phyloP scores from a whole-genome alignment of 2,329 filamentous ascomycete species.

The Botrytis pseudocinerea region DNA sequence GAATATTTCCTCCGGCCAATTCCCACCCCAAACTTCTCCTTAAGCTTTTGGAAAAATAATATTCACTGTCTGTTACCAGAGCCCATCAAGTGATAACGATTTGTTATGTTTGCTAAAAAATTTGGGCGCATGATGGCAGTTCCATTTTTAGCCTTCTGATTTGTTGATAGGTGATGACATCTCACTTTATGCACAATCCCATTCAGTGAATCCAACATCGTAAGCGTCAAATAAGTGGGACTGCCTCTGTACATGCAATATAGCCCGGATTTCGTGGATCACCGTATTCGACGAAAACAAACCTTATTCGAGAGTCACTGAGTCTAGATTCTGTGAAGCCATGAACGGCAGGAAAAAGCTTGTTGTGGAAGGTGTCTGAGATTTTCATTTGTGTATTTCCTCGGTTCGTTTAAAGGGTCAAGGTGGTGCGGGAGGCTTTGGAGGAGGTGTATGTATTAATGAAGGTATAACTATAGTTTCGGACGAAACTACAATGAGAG shows the following conservation, averaged over 20 bases:
- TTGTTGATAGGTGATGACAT: not conserved
- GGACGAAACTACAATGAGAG: slow-evolving; percentile 33
- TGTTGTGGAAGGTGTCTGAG: not conserved
- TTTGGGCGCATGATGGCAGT: not conserved
- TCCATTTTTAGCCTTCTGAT: not conserved
- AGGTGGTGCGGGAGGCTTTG: not conserved
- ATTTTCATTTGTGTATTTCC: not conserved
- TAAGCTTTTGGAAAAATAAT: not conserved
- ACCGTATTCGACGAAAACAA: not conserved
- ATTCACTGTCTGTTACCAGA: not conserved
- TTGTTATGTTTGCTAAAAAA: not conserved
- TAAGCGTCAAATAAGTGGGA: too few relatives aligned
- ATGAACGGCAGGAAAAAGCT: not conserved
- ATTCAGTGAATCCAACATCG: not conserved
- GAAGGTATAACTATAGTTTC: slow-evolving; percentile 20
- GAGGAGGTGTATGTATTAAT: not conserved
- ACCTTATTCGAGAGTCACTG: not conserved
- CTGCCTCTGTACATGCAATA: not conserved
- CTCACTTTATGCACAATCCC: not conserved
- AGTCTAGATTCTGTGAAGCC: not conserved
- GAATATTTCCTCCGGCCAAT: not conserved
- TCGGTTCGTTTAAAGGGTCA: not conserved
- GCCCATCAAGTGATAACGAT: not conserved
- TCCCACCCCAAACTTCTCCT: not conserved
- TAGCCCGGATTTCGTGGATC: not conserved